Percentiles rank a stretch among this genome's conserved stretches.
Conservation (phyloP, 352 stramenopile genomes). For the Phytopythium chamaehyphon region DNA sequence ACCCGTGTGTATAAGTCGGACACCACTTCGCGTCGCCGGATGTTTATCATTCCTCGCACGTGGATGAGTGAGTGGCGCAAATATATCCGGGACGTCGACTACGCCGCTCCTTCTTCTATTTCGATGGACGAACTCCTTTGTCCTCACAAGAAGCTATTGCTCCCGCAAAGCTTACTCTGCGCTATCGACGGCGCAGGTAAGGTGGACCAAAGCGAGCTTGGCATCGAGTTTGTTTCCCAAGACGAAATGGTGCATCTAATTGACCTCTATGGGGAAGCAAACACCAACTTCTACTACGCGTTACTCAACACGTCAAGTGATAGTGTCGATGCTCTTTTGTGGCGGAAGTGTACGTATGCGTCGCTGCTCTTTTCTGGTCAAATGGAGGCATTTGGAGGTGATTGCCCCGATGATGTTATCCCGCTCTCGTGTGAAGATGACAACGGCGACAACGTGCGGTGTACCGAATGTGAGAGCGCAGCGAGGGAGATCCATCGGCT, state of each 20-base stretch:
- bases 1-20: slow-evolving; percentile 10
- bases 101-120: slow-evolving; percentile 26
- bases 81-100: slow-evolving; percentile 72
- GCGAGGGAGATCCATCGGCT: slow-evolving; percentile 37
- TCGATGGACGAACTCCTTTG: slow-evolving; percentile 36
- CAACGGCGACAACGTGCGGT: slow-evolving; percentile 30
- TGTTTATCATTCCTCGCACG: slow-evolving; percentile 54
- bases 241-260: slow-evolving; percentile 58
- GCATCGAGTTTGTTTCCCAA: slow-evolving; percentile 53
- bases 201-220: slow-evolving; percentile 38
- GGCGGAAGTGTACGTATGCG: slow-evolving; percentile 31
- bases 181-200: slow-evolving; percentile 32
- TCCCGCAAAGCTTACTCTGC: slow-evolving; percentile 40
- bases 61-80: slow-evolving; percentile 66
- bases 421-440: slow-evolving; percentile 24
- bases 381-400: slow-evolving; percentile 10
- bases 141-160: slow-evolving; percentile 46
- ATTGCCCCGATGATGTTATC: slow-evolving; percentile 21
- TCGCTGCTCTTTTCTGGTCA: slow-evolving; percentile 24
- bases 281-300: slow-evolving; percentile 47
- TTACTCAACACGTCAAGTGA: slow-evolving; percentile 18
- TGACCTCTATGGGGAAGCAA: slow-evolving; percentile 50
- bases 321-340: slow-evolving; percentile 31
- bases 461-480: slow-evolving; percentile 42
- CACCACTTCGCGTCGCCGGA: slow-evolving; percentile 13